Evolutionary conservation across 164 flowering plant species (phyloP).

Genomic region (Annona squamosa): DNA sequence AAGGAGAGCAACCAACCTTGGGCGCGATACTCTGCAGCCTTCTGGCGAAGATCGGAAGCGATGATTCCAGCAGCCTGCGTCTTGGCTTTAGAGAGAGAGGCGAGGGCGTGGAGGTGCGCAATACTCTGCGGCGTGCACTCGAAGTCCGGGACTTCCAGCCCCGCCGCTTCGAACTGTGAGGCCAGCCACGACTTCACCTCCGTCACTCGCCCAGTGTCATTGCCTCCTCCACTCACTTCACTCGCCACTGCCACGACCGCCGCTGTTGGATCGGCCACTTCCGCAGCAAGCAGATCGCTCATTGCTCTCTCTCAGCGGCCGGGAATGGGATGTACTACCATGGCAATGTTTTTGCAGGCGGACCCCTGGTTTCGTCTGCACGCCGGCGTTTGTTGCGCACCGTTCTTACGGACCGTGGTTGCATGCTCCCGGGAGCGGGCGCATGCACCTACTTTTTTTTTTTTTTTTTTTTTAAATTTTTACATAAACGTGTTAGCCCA

Average conservation of each 20-base stretch:
- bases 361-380: no score
- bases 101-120: conserved; percentile 61
- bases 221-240: no score
- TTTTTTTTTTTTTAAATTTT: no score
- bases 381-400: no score
- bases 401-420: no score
- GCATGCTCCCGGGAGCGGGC: no score
- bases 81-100: conserved; percentile 63
- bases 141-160: conserved; percentile 79
- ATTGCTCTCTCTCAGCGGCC: background rate
- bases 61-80: conserved; percentile 66
- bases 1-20: conserved; percentile 45
- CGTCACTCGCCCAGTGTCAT: conserved; percentile 49
- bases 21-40: conserved; percentile 73
- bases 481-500: no score
- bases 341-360: no score
- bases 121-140: conserved; percentile 80
- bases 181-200: conserved; percentile 85
- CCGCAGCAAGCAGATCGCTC: background rate
- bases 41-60: conserved; percentile 74
- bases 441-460: no score
- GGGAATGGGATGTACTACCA: no score
- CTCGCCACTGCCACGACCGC: background rate
- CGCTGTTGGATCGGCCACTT: background rate
- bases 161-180: conserved; percentile 73